Percentiles rank a stretch among this genome's conserved stretches.
Evolutionary conservation across 2,329 filamentous ascomycete species (phyloP).

Genomic region (Aspergillus piperis): DNA sequence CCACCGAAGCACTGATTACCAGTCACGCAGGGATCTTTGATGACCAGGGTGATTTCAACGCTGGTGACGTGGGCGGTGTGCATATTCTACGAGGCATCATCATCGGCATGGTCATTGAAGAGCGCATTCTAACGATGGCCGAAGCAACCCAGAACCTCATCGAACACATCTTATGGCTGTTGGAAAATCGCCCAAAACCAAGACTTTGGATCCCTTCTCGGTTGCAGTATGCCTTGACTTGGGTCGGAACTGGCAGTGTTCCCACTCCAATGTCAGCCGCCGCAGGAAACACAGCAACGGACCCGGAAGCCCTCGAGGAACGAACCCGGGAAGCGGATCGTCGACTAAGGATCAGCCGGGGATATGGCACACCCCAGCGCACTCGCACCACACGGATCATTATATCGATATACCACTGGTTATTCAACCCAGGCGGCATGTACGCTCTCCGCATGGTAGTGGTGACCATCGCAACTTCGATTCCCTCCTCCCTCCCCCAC

Average conservation of each 20-base stretch:
- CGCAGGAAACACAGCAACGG: slow-evolving; percentile 19
- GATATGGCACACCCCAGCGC: slow-evolving; percentile 30
- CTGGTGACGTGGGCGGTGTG: slow-evolving; percentile 8
- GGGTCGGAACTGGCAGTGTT: slow-evolving; percentile 36
- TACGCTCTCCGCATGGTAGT: slow-evolving; percentile 53
- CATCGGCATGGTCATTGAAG: slow-evolving; percentile 52
- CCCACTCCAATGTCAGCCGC: slow-evolving; percentile 22
- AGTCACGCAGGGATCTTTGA: slow-evolving; percentile 30
- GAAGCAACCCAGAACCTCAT: slow-evolving; percentile 30
- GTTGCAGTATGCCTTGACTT: slow-evolving; percentile 43
- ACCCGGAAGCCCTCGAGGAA: slow-evolving; percentile 32
- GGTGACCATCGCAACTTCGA: slow-evolving; percentile 48
- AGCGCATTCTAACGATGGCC: slow-evolving; percentile 36
- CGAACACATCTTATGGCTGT: slow-evolving; percentile 39
- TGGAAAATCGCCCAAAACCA: slow-evolving; percentile 36
- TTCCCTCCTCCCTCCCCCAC: slow-evolving; percentile 47
- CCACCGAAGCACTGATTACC: neutral
- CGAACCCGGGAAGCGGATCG: neutral
- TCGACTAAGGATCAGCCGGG: slow-evolving; percentile 41
- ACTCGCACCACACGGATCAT: slow-evolving; percentile 29
- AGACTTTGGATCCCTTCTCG: slow-evolving; percentile 49
- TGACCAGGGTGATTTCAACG: slow-evolving; percentile 9
- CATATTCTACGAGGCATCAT: slow-evolving; percentile 45
- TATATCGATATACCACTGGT: slow-evolving; percentile 42
- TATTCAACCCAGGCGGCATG: slow-evolving; percentile 39